Evolutionary conservation across 106 monocot species (phyloP).

Genomic region (Narthecium ossifragum): DNA sequence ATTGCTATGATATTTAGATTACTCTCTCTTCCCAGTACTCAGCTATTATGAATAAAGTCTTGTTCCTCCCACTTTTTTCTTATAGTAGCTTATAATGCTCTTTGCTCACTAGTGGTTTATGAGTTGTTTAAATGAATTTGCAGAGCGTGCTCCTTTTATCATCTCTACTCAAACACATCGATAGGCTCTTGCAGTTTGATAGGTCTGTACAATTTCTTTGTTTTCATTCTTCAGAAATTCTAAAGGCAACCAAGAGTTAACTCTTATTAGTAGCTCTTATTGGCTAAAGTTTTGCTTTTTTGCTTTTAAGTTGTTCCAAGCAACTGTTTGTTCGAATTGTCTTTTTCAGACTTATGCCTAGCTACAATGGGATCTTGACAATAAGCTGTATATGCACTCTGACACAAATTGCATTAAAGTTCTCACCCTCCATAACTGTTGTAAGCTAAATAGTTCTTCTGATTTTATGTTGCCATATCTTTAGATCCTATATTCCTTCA

Average conservation of each 20-base stretch:
- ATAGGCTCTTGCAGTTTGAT: constrained; percentile 87
- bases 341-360: constrained; percentile 70
- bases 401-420: constrained; percentile 65
- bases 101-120: too few relatives aligned
- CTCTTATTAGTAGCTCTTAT: background rate
- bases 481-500: too few relatives aligned
- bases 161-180: constrained; percentile 87
- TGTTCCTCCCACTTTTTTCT: too few relatives aligned
- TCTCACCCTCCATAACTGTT: constrained; percentile 39
- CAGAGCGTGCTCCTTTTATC: constrained; percentile 56
- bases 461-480: background rate
- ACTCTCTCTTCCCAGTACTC: too few relatives aligned
- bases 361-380: constrained; percentile 78
- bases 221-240: too few relatives aligned
- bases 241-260: too few relatives aligned
- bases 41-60: too few relatives aligned
- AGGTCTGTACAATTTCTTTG: constrained; percentile 43
- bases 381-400: constrained; percentile 85
- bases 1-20: too few relatives aligned
- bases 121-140: too few relatives aligned
- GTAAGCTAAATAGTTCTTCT: constrained; percentile 40
- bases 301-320: too few relatives aligned
- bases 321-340: too few relatives aligned
- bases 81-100: too few relatives aligned
- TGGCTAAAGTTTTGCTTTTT: background rate